Conservation (phyloP, 2,329 filamentous ascomycete genomes). For the Incumbomyces lentus region DNA sequence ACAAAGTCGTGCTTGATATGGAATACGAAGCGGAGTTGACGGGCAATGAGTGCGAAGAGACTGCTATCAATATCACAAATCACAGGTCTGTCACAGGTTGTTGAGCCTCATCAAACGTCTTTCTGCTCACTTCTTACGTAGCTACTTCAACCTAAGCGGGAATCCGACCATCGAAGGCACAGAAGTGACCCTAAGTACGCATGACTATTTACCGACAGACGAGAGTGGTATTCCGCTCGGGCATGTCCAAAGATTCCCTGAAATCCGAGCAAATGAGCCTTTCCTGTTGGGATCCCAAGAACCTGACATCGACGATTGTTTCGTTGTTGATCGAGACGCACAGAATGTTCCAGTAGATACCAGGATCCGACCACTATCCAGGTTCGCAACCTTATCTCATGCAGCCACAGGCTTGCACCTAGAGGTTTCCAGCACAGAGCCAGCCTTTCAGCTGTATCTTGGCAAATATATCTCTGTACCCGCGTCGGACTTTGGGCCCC, state of each 20-base stretch:
- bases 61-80: slow-evolving; percentile 85
- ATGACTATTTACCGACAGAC: slow-evolving; percentile 64
- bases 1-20: slow-evolving; percentile 63
- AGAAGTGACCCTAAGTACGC: slow-evolving; percentile 47
- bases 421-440: slow-evolving; percentile 83
- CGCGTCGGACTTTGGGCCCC: slow-evolving; percentile 47
- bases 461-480: slow-evolving; percentile 75
- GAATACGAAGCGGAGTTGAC: slow-evolving; percentile 84
- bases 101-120: neutral
- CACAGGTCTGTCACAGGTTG: slow-evolving; percentile 56
- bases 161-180: slow-evolving; percentile 53
- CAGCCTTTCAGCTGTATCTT: slow-evolving; percentile 94
- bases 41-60: slow-evolving; percentile 70
- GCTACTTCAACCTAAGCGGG: slow-evolving; percentile 58
- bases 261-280: slow-evolving; percentile 52
- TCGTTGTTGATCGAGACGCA: slow-evolving; percentile 61
- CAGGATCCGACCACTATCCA: slow-evolving; percentile 50
- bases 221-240: slow-evolving; percentile 61
- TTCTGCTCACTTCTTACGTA: slow-evolving; percentile 22
- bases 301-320: slow-evolving; percentile 83
- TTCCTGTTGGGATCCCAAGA: slow-evolving; percentile 63
- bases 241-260: slow-evolving; percentile 52
- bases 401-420: slow-evolving; percentile 66
- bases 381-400: slow-evolving; percentile 63
- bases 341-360: slow-evolving; percentile 55